Base-by-base conservation (phyloP, 139 green algal genomes). In the Micractinium conductrix region DNA sequence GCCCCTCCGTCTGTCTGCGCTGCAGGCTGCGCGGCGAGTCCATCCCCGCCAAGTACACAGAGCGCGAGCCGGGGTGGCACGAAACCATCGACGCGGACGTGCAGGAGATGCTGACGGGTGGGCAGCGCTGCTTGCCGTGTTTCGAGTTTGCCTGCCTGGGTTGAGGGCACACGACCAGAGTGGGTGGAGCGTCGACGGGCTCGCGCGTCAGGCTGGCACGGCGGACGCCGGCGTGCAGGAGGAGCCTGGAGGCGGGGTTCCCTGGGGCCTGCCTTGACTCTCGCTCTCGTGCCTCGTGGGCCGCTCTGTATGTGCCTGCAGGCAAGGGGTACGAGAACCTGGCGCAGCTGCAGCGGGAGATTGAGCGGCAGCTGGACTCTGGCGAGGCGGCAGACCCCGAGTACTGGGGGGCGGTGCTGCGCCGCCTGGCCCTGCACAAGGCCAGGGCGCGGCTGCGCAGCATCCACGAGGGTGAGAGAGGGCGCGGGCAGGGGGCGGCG, bases 371-470 rank as follows among this genome's bases (percentile, higher is more conserved):
- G 78, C 85, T 95, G 75, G 78, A 93, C 45, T 75, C 37, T 35
- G 90, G 90, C 7, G 63, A 69, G 28, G 87, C 85, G 0, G 85
- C 82, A 0, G 92, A 95, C 86, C 89, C 90, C 4, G 95, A 98
- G 86, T 98, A 96, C 91, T 97, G 92, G 92, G 84, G 93, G 38
- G 91, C 90, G 12, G 94, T 98, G 70, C 90, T 95, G 44, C 86
- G 84, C 67, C 80, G 92, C 28, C 87, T 96, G 74, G 60, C 45
- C 35, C 74, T 95, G 63, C 42, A 87, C 60, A 88, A 89, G 78
- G 92, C 94, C 62, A 91, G 88, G 78, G 91, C 91, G 16, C 74
- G 90, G 76, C 84, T 97, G 79, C 81, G 90, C 3, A 93, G 95
- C 83, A 81, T 94, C 22, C 93, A 95, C 72, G 78, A 70, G 55